These are phyloP conservation scores for Polyporus arcularius DNA, from an alignment of 768 basidiomycete species.

Conservation along the genomic window DNA sequence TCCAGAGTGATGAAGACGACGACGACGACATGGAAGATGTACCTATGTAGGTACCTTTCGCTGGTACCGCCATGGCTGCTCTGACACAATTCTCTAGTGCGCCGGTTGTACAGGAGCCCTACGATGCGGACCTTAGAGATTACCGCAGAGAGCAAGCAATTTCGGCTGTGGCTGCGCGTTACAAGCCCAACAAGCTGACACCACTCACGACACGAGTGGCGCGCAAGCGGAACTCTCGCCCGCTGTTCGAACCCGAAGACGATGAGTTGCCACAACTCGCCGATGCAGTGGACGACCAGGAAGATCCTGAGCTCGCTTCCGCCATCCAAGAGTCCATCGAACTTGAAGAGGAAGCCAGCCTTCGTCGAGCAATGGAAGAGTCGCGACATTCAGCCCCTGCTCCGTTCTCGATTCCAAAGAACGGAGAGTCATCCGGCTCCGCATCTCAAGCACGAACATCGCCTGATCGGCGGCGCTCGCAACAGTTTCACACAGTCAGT, in stretches of 20 bases:
- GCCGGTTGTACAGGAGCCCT: constrained; percentile 19
- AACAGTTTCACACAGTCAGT: constrained; percentile 7
- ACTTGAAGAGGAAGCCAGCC: constrained; percentile 30
- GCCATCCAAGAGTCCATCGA: constrained; percentile 67
- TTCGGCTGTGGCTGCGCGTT: constrained; percentile 54
- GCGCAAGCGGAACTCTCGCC: constrained; percentile 40
- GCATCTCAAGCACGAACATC: not conserved
- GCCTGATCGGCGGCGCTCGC: constrained; percentile 3
- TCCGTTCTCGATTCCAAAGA: not conserved
- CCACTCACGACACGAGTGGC: constrained; percentile 34
- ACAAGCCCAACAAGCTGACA: constrained; percentile 39
- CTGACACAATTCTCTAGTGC: not conserved
- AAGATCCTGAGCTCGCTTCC: constrained; percentile 58
- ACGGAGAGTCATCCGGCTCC: constrained; percentile 10
- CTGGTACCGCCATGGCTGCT: not conserved
- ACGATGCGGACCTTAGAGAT: constrained; percentile 65
- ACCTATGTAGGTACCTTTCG: constrained; percentile 51
- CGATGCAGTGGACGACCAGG: constrained; percentile 39
- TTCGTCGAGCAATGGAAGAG: constrained; percentile 31
- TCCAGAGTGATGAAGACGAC: constrained; percentile 32
- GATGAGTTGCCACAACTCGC: constrained; percentile 39
- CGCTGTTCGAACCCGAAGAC: constrained; percentile 57
- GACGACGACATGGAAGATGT: constrained; percentile 75
- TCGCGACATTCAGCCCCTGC: constrained; percentile 22
- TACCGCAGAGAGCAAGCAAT: constrained; percentile 64